Conservation (phyloP, 306 rosid genomes). For the Lablab purpureus region DNA sequence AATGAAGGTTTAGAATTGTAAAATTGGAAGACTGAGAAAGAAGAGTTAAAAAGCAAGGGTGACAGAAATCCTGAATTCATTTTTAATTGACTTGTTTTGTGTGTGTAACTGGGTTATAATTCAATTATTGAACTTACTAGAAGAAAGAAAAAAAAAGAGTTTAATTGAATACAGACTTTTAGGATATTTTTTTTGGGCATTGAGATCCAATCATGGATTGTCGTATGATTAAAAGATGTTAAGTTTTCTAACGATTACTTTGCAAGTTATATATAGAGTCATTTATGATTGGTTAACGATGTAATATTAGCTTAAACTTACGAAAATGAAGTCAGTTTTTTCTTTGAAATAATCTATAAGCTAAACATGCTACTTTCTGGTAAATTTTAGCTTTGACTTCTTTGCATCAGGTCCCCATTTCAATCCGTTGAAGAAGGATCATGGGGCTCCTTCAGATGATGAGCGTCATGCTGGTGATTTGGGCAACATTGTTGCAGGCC, state of each 20-base stretch:
- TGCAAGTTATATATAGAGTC: not conserved
- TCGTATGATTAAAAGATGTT: not conserved
- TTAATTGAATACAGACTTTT: not conserved
- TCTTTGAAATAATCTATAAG: not conserved
- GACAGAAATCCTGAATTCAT: not conserved
- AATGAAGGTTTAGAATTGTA: not conserved
- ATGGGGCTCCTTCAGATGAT: conserved; percentile 71
- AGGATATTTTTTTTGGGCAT: not conserved
- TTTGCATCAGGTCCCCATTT: conserved; percentile 69
- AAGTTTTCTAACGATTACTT: not conserved
- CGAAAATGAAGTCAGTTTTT: not conserved
- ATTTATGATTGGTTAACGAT: not conserved
- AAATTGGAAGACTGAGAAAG: not conserved
- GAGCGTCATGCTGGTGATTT: conserved; percentile 88
- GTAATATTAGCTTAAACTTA: not conserved
- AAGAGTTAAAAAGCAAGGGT: not conserved
- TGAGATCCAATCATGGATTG: not conserved
- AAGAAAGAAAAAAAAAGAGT: not conserved
- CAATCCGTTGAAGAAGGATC: conserved; percentile 73
- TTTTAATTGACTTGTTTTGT: not conserved
- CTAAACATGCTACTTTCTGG: not conserved
- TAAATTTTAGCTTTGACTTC: not conserved
- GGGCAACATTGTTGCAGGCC: conserved; percentile 78
- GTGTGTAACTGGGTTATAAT: not conserved
- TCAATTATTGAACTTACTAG: not conserved